Percentiles rank a stretch among this genome's conserved stretches.
Conservation (phyloP, 331 rosid genomes). For the Ulmus americana region DNA sequence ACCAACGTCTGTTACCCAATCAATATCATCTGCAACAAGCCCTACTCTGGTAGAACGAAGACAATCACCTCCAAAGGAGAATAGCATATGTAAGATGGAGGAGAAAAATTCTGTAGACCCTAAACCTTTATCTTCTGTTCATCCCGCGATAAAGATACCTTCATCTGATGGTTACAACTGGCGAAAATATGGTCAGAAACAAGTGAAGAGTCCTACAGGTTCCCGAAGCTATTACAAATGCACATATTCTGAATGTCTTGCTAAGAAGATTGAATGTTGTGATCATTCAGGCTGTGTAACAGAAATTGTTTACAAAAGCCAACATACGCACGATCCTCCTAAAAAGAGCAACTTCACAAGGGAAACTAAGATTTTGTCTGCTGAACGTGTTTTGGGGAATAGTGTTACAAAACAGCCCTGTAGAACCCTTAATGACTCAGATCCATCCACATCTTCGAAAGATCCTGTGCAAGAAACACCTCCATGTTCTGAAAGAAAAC, state of each 20-base stretch:
- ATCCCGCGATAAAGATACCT: slow-evolving; percentile 42
- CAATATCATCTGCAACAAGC: slow-evolving; percentile 54
- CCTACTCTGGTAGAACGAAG: slow-evolving; percentile 38
- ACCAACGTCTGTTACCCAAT: slow-evolving; percentile 78
- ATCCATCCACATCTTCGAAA: slow-evolving; percentile 52
- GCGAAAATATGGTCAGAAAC: slow-evolving; percentile 99
- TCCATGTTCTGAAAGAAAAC: slow-evolving; percentile 45
- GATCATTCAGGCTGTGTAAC: slow-evolving; percentile 55
- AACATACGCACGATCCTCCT: slow-evolving; percentile 83
- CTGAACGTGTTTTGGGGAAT: slow-evolving; percentile 38
- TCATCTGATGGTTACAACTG: slow-evolving; percentile 92
- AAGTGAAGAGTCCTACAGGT: slow-evolving; percentile 92
- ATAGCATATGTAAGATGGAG: slow-evolving; percentile 18
- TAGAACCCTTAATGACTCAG: slow-evolving; percentile 37
- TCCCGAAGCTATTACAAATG: slow-evolving; percentile 92
- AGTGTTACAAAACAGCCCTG: slow-evolving; percentile 31
- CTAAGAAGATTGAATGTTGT: slow-evolving; percentile 85
- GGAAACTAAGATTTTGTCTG: slow-evolving; percentile 46
- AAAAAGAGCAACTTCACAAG: slow-evolving; percentile 41
- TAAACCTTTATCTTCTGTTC: slow-evolving; percentile 39
- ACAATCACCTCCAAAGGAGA: slow-evolving; percentile 30
- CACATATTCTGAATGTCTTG: slow-evolving; percentile 62
- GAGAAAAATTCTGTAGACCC: slow-evolving; percentile 35
- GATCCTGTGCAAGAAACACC: slow-evolving; percentile 41
- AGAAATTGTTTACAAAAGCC: slow-evolving; percentile 74